Conservation (phyloP, 164 flowering plant species). For the Brasenia schreberi region DNA sequence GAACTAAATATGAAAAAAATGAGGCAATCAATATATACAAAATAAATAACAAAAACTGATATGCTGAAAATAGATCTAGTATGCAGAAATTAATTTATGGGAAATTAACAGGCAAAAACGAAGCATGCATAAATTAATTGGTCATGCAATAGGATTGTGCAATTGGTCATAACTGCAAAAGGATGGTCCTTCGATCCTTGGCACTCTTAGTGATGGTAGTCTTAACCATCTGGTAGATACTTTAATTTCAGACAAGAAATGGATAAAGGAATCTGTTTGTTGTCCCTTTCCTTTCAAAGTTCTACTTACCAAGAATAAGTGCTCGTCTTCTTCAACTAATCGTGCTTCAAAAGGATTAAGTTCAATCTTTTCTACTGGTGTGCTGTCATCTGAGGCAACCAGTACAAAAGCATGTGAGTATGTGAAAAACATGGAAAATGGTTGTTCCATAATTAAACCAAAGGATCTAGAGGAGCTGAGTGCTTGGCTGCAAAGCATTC, state of each 20-base stretch:
- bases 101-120: too few relatives aligned
- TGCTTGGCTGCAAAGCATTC: background rate
- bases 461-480: background rate
- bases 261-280: slow-evolving; percentile 44
- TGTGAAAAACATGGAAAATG: background rate
- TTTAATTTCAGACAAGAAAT: slow-evolving; percentile 57
- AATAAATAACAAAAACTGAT: too few relatives aligned
- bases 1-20: too few relatives aligned
- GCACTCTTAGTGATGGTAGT: slow-evolving; percentile 19
- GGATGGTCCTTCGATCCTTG: slow-evolving; percentile 44
- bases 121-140: too few relatives aligned
- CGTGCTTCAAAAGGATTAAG: slow-evolving; percentile 31
- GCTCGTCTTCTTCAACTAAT: slow-evolving; percentile 8
- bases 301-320: slow-evolving; percentile 6
- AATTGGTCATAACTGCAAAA: slow-evolving; percentile 38
- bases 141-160: too few relatives aligned
- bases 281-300: slow-evolving; percentile 33
- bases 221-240: slow-evolving; percentile 39
- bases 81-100: too few relatives aligned
- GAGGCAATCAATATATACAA: too few relatives aligned
- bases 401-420: background rate
- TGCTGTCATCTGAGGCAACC: background rate
- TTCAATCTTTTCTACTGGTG: slow-evolving; percentile 22
- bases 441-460: background rate
- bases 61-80: too few relatives aligned